Evolutionary conservation across 352 stramenopile genomes (phyloP).

Genomic region (Phytophthora niederhauseri): DNA sequence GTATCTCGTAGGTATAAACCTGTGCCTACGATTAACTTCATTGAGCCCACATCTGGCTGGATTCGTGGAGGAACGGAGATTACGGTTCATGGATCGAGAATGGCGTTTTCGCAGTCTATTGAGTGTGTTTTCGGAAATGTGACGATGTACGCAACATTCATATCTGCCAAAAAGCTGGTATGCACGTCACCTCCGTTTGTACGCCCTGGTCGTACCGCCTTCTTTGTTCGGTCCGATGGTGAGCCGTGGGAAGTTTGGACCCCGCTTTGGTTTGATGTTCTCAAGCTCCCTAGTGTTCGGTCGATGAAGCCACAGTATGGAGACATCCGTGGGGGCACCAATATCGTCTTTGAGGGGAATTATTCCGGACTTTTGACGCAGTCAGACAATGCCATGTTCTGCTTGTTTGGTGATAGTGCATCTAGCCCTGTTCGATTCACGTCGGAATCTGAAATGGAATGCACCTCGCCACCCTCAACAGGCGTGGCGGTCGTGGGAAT

Average conservation of each 20-base stretch:
- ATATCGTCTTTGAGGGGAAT: conserved; percentile 36
- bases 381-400: conserved; percentile 26
- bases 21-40: conserved; percentile 26
- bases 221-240: conserved; percentile 27
- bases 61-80: conserved; percentile 38
- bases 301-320: conserved; percentile 34
- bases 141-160: conserved; percentile 28
- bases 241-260: conserved; percentile 14
- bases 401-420: conserved; percentile 33
- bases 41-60: conserved; percentile 43
- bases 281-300: conserved; percentile 22
- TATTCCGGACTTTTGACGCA: conserved; percentile 25
- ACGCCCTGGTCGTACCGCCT: conserved; percentile 4
- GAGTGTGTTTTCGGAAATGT: conserved; percentile 47
- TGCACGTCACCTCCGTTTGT: conserved; percentile 37
- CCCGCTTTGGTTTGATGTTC: conserved; percentile 31
- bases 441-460: conserved; percentile 21
- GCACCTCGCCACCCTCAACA: conserved; percentile 29
- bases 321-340: conserved; percentile 32
- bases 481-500: conserved; percentile 15
- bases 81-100: conserved; percentile 33
- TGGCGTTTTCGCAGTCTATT: conserved; percentile 24
- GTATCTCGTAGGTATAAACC: background rate
- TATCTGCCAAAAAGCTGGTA: conserved; percentile 30
- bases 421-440: conserved; percentile 17